phyloP scores from a whole-genome alignment of 495 filamentous ascomycete species.

The Penicillium arizonense region DNA sequence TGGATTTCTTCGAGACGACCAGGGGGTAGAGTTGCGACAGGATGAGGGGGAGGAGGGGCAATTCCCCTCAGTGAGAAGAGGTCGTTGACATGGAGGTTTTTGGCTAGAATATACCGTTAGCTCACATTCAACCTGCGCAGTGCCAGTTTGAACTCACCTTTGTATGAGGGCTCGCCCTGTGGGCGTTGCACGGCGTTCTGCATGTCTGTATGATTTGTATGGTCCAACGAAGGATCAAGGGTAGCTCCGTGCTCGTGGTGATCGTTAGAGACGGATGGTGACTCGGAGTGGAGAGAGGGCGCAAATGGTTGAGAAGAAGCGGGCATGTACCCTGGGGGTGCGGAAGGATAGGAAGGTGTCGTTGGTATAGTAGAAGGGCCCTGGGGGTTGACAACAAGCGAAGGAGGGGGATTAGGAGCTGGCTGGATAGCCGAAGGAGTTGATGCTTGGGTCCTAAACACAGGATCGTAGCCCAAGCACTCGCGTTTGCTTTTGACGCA shows the following conservation, averaged over 20 bases:
- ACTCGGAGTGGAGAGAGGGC: conserved; percentile 45
- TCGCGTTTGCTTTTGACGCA: conserved; percentile 98
- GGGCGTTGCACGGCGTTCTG: conserved; percentile 30
- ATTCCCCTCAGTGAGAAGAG: conserved; percentile 66
- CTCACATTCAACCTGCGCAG: background rate
- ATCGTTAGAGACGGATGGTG: conserved; percentile 47
- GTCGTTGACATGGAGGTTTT: conserved; percentile 71
- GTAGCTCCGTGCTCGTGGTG: conserved; percentile 61
- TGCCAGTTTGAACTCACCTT: conserved; percentile 29
- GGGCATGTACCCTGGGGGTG: conserved; percentile 58
- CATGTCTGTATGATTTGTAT: conserved; percentile 32
- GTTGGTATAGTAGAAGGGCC: conserved; percentile 32
- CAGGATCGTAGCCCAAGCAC: conserved; percentile 95
- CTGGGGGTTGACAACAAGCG: conserved; percentile 46
- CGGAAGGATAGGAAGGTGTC: conserved; percentile 40
- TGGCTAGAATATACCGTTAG: conserved; percentile 48
- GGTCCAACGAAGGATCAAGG: conserved; percentile 72
- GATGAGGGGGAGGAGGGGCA: conserved; percentile 57
- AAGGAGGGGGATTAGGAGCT: conserved; percentile 56
- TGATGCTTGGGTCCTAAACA: conserved; percentile 84
- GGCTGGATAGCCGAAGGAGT: conserved; percentile 76
- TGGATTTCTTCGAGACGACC: conserved; percentile 65
- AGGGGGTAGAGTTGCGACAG: conserved; percentile 51
- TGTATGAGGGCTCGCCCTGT: conserved; percentile 33
- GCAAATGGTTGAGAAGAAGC: conserved; percentile 61